Percentiles rank a stretch among this genome's conserved stretches.
These are phyloP conservation scores for Trypanosoma cruzi DNA, from an alignment of 208 protist species.

Conservation along the genomic window DNA sequence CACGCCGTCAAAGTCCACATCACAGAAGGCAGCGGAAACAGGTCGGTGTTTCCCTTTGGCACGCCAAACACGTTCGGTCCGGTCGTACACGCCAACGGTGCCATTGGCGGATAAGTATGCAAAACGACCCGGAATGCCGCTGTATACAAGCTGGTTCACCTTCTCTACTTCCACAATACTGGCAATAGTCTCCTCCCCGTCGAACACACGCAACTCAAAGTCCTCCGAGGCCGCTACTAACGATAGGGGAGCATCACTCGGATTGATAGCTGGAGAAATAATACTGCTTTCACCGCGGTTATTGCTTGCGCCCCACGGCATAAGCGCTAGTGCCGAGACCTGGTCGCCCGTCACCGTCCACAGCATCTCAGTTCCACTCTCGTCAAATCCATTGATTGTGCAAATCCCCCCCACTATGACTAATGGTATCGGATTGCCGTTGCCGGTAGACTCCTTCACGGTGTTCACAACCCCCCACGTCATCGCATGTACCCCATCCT, in stretches of 20 bases:
- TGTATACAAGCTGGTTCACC: conserved; percentile 65
- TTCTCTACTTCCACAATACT: conserved; percentile 85
- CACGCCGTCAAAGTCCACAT: conserved; percentile 93
- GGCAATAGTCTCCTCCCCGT: conserved; percentile 83
- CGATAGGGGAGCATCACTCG: conserved; percentile 28
- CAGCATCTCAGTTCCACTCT: conserved; percentile 84
- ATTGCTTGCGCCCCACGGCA: conserved; percentile 50
- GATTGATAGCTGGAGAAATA: not conserved
- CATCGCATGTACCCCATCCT: conserved; percentile 90
- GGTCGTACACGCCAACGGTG: conserved; percentile 93
- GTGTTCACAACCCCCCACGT: conserved; percentile 66
- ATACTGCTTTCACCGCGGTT: not conserved
- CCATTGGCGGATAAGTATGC: conserved; percentile 93
- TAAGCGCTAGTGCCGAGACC: conserved; percentile 83
- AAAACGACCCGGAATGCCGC: conserved; percentile 53
- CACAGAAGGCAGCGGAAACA: conserved; percentile 84
- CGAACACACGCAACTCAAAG: conserved; percentile 92
- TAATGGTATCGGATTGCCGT: conserved; percentile 33
- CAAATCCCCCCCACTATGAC: conserved; percentile 95
- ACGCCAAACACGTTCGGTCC: conserved; percentile 81
- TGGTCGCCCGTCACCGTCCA: conserved; percentile 96
- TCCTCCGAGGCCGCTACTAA: conserved; percentile 95
- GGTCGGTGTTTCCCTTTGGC: conserved; percentile 84
- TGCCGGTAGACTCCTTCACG: conserved; percentile 4
- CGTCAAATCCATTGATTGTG: conserved; percentile 94